A percentile compares a stretch with the other conserved stretches of the same genome.
phyloP scores from a whole-genome alignment of 1,284 basidiomycete genomes.

The Mycena citricolor region DNA sequence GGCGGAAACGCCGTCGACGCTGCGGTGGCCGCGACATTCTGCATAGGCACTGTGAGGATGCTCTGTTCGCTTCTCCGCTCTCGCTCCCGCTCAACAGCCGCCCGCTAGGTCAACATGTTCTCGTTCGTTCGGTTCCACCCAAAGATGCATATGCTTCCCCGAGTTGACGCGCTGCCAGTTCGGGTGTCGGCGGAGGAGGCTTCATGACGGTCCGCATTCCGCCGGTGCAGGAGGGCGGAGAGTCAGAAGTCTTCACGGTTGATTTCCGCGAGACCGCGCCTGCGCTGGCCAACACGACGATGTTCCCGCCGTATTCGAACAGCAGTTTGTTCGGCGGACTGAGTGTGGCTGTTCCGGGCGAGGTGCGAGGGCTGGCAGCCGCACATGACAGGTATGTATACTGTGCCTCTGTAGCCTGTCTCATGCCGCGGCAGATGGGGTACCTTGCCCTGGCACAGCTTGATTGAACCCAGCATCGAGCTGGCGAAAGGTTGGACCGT shows the following conservation, averaged over 20 bases:
- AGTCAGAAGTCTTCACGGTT: conserved; percentile 70
- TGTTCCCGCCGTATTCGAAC: conserved; percentile 62
- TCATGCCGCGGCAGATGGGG: conserved; percentile 62
- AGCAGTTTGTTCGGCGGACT: conserved; percentile 75
- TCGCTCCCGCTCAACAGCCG: background rate
- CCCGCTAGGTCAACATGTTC: no score
- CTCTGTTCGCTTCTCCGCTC: conserved; percentile 63
- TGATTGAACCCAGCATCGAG: conserved; percentile 75
- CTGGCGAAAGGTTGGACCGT: conserved; percentile 81
- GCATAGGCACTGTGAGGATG: conserved; percentile 86
- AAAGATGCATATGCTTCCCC: background rate
- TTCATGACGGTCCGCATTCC: conserved; percentile 89
- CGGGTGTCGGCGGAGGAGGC: conserved; percentile 89
- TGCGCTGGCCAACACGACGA: conserved; percentile 64
- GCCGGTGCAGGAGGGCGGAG: conserved; percentile 36
- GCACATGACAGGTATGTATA: conserved; percentile 59
- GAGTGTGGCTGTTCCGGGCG: conserved; percentile 83
- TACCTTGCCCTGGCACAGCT: conserved; percentile 68
- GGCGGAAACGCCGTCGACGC: conserved; percentile 94
- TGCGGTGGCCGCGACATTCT: conserved; percentile 77
- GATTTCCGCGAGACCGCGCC: conserved; percentile 92
- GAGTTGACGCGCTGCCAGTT: conserved; percentile 39
- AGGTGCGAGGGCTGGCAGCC: conserved; percentile 80
- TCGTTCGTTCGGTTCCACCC: background rate
- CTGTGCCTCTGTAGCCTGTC: no score